phyloP scores from a whole-genome alignment of 345 rosid genomes.

The Citrus australasica region DNA sequence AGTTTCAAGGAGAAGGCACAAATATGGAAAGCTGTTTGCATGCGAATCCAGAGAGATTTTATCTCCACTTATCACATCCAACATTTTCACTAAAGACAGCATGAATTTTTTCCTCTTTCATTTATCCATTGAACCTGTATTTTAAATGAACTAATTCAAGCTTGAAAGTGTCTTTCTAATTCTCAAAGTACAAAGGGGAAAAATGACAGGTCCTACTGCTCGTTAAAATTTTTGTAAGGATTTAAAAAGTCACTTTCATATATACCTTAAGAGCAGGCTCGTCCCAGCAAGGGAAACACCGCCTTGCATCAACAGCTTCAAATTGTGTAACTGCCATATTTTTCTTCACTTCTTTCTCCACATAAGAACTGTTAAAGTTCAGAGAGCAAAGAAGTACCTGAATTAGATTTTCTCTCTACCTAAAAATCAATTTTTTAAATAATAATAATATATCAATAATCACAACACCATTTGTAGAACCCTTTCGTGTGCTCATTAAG shows the following conservation, averaged over 20 bases:
- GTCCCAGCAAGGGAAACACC: conserved; percentile 55
- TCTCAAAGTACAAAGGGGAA: no score
- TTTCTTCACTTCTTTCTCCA: conserved; percentile 33
- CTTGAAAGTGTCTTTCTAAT: background rate
- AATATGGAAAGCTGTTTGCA: background rate
- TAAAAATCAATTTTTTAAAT: background rate
- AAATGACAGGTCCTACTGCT: no score
- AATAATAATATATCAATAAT: background rate
- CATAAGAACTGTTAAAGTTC: conserved; percentile 24
- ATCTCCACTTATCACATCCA: background rate
- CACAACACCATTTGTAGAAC: conserved; percentile 37
- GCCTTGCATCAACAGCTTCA: conserved; percentile 41
- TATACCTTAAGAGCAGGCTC: conserved; percentile 49
- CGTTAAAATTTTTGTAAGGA: no score
- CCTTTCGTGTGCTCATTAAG: conserved; percentile 42
- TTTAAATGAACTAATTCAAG: background rate
- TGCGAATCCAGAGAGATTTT: no score
- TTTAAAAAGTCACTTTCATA: background rate
- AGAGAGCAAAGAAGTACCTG: background rate
- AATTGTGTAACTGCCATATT: conserved; percentile 49
- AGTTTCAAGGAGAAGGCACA: no score
- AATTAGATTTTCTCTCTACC: no score
- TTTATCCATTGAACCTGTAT: background rate
- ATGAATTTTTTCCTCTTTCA: background rate
- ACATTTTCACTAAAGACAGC: background rate